Base-by-base conservation (phyloP, 1,139 yeast genomes). In the Pichia sorboxylosa region DNA sequence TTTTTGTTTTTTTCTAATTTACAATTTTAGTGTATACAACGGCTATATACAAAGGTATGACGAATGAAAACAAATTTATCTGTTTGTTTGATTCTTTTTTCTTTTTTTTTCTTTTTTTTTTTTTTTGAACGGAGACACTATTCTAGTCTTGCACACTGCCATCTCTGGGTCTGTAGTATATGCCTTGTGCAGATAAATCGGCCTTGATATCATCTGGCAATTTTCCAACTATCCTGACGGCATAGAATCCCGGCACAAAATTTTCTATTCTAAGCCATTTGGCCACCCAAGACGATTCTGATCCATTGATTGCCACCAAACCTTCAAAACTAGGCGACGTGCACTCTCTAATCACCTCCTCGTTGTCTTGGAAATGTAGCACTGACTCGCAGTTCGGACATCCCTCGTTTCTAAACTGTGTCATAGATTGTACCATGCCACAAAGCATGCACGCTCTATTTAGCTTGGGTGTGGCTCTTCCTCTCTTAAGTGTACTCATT, bases 361-460 rank as follows among this genome's bases (percentile, higher is more conserved):
- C 97, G 35, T 77, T 75, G 48, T 81, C 90, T 18, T 49, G 50
- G 51, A 77, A 75, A 42, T 75, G 79, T 49, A 81, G 64, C 29
- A 85, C 77, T 36, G 90, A 76, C 49, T 84, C 97, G 60, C 98
- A 90, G 61, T 90, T 90, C n/a, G 98, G 98, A 57, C 99, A 90
- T 9, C 97, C 97, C 17, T 73, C 71, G 35, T 74, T 75, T 32
- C 81, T 72, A 53, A 87, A 90, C 49, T 72, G 52, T 44, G 65
- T 64, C 55, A 74, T 68, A 9, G 90, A 73, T 51, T 83, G 94
- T 39, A 90, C 82, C 39, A 87, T 69, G 7, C 96, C 98, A 58
- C 98, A 90, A 39, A 90, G 69, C 95, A 90, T 83, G 54, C 98
- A 90, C 17, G 98, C 98, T 65, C 98, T 73, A 46, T 90, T 94